phyloP scores from a whole-genome alignment of 306 rosid genomes.

The Glycyrrhiza uralensis region DNA sequence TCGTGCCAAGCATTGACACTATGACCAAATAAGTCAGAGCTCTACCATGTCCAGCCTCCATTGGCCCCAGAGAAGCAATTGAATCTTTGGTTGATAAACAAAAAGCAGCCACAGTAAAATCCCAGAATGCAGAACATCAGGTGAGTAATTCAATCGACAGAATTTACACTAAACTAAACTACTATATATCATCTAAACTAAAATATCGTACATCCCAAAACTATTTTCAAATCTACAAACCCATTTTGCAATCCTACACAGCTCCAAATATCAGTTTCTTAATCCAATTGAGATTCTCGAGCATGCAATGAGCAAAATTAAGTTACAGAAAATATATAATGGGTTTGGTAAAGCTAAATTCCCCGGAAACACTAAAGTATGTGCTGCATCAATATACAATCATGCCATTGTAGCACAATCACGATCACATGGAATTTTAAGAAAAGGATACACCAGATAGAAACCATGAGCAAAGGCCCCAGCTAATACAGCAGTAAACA shows the following conservation, averaged over 20 bases:
- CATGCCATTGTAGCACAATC: neutral
- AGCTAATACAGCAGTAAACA: conserved; percentile 69
- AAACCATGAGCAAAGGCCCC: conserved; percentile 86
- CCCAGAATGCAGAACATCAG: neutral
- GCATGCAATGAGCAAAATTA: neutral
- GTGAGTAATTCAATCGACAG: neutral
- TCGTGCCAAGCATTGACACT: neutral
- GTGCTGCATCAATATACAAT: neutral
- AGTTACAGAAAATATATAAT: neutral
- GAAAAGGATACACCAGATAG: conserved; percentile 92
- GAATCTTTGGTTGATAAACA: neutral
- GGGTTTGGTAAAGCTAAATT: neutral
- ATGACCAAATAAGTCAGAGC: neutral
- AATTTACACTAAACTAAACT: too few relatives aligned
- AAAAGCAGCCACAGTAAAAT: neutral
- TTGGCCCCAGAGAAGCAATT: neutral
- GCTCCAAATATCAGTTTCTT: neutral
- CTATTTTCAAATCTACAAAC: neutral
- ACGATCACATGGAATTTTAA: neutral
- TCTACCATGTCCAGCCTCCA: neutral
- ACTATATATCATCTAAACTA: too few relatives aligned
- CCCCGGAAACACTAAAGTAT: too few relatives aligned
- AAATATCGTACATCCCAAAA: too few relatives aligned
- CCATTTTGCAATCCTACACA: neutral
- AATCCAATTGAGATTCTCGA: neutral